phyloP scores from a whole-genome alignment of 306 rosid species.

The Benincasa hispida region DNA sequence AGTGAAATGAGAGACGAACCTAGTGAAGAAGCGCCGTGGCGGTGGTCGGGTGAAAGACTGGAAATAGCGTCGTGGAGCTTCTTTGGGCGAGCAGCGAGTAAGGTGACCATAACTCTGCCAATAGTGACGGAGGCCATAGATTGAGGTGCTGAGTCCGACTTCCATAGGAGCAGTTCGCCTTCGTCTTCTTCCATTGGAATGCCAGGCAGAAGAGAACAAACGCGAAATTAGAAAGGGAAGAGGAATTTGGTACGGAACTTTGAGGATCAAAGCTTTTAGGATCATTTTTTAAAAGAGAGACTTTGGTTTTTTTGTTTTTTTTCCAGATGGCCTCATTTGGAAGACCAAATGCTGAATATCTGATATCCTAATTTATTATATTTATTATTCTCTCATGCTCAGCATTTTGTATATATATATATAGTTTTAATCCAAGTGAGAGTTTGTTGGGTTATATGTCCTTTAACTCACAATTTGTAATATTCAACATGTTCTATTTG shows the following conservation, averaged over 20 bases:
- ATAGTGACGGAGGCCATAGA: constrained; percentile 55
- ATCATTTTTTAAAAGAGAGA: too few relatives aligned
- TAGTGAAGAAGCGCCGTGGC: constrained; percentile 9
- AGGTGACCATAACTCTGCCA: constrained; percentile 43
- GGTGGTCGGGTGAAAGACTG: constrained; percentile 27
- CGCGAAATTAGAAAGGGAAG: neutral
- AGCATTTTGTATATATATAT: too few relatives aligned
- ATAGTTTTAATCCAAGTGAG: too few relatives aligned
- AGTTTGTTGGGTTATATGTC: too few relatives aligned
- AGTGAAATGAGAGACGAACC: constrained; percentile 9
- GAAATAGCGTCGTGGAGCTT: constrained; percentile 61
- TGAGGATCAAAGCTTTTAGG: too few relatives aligned
- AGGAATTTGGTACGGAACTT: neutral
- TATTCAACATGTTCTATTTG: too few relatives aligned
- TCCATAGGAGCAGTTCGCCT: constrained; percentile 21
- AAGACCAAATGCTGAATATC: too few relatives aligned
- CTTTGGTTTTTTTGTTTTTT: too few relatives aligned
- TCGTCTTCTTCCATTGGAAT: constrained; percentile 16
- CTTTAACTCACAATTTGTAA: too few relatives aligned
- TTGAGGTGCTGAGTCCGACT: constrained; percentile 24
- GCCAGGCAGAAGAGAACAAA: neutral
- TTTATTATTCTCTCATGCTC: too few relatives aligned
- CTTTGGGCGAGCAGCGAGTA: constrained; percentile 55
- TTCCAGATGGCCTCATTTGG: too few relatives aligned
- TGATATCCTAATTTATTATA: too few relatives aligned